These are phyloP conservation scores for Flammula alnicola DNA, from an alignment of 1,284 basidiomycete genomes.

Conservation along the genomic window DNA sequence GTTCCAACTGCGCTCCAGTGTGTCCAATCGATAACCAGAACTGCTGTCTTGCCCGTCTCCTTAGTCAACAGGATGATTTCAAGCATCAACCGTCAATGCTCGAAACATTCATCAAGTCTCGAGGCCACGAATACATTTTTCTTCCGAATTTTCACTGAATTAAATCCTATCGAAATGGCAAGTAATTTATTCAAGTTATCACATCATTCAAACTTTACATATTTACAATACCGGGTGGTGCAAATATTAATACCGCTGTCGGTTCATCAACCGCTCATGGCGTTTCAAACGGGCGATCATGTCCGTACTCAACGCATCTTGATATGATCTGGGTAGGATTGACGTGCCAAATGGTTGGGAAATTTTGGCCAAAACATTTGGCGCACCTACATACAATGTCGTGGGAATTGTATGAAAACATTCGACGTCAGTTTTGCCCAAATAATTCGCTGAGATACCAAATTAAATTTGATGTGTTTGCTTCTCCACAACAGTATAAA, in stretches of 20 bases:
- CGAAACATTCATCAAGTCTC: constrained; percentile 9
- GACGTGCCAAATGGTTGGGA: no score
- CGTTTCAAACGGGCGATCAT: no score
- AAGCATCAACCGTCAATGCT: constrained; percentile 34
- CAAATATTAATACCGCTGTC: constrained; percentile 31
- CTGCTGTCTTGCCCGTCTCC: constrained; percentile 39
- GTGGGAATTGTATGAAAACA: no score
- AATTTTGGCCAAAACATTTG: no score
- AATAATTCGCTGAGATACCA: no score
- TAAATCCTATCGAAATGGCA: constrained; percentile 27
- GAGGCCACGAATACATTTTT: constrained; percentile 24
- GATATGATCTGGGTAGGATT: no score
- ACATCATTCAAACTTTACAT: constrained; percentile 5
- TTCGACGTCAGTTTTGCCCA: no score
- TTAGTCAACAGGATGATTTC: constrained; percentile 41
- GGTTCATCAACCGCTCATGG: constrained; percentile 35
- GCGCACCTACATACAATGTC: no score
- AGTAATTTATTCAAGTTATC: constrained; percentile 9
- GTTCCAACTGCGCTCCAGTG: constrained; percentile 31
- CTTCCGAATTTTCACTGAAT: constrained; percentile 27
- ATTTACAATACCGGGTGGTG: constrained; percentile 36
- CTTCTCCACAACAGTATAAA: no score
- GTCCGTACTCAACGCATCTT: no score
- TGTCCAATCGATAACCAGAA: constrained; percentile 30
- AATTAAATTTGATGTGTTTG: no score